phyloP scores from a whole-genome alignment of 1,139 yeast species.

The Hyphopichia fennica region DNA sequence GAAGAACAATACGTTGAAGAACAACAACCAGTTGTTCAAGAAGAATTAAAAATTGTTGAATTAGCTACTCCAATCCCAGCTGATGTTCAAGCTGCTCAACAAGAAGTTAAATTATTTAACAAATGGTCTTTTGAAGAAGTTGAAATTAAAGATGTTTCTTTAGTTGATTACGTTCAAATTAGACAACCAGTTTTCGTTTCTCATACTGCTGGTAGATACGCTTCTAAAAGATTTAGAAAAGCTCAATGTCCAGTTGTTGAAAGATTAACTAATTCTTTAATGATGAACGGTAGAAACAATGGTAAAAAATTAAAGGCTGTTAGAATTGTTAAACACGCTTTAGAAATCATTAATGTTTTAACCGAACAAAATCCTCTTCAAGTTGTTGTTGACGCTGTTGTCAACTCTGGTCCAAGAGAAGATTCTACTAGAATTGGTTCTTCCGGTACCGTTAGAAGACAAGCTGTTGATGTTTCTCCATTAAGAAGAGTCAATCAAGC shows the following conservation, averaged over 20 bases:
- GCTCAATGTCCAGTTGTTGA: constrained; percentile 99
- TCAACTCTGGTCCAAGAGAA: constrained; percentile 99
- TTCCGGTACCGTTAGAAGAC: constrained; percentile 99
- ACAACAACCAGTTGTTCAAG: constrained; percentile 57
- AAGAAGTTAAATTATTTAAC: constrained; percentile 97
- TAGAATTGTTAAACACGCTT: constrained; percentile 98
- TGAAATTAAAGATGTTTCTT: constrained; percentile 96
- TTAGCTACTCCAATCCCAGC: constrained; percentile 95
- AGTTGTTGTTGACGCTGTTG: constrained; percentile 98
- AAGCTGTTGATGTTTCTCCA: constrained; percentile 99
- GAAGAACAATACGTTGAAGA: constrained; percentile 45
- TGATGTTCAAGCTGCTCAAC: constrained; percentile 94
- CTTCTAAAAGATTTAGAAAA: constrained; percentile 99
- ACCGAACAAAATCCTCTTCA: constrained; percentile 99
- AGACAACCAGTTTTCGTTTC: constrained; percentile 97
- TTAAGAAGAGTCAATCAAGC: constrained; percentile 99
- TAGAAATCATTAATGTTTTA: constrained; percentile 95
- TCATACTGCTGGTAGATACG: constrained; percentile 99
- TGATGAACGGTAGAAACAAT: constrained; percentile 99
- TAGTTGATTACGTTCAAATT: constrained; percentile 97
- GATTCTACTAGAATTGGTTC: constrained; percentile 99
- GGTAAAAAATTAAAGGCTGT: constrained; percentile 99
- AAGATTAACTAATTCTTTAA: constrained; percentile 99
- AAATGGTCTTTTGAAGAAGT: constrained; percentile 99
- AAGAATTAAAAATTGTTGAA: constrained; percentile 78